Conservation (phyloP, 805 yeast species). For the Kregervanrija pseudodelftensis region DNA sequence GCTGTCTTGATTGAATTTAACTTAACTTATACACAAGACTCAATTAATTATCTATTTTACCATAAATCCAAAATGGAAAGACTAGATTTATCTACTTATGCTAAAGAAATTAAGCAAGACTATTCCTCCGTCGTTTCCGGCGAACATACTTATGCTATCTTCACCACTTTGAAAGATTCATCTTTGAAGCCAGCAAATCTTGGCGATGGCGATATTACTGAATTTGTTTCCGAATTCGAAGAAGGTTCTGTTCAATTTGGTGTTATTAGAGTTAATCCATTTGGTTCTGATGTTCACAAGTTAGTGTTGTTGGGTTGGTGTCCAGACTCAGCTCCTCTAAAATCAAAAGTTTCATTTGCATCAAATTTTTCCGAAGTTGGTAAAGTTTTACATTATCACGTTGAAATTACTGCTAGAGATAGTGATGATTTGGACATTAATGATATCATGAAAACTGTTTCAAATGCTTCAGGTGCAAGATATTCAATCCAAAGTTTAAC, state of each 20-base stretch:
- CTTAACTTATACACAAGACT: too few species aligned
- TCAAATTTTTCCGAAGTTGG: slow-evolving; percentile 71
- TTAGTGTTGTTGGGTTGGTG: slow-evolving; percentile 89
- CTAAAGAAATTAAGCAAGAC: slow-evolving; percentile 64
- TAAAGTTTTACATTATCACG: slow-evolving; percentile 78
- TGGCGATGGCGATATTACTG: slow-evolving; percentile 65
- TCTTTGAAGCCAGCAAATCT: slow-evolving; percentile 38
- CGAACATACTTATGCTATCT: slow-evolving; percentile 72
- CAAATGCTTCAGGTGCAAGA: slow-evolving; percentile 94
- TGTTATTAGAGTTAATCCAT: slow-evolving; percentile 77
- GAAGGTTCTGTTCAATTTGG: slow-evolving; percentile 91
- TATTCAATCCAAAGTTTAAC: slow-evolving; percentile 55
- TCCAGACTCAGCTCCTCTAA: slow-evolving; percentile 89
- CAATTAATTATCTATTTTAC: too few species aligned
- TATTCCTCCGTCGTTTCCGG: slow-evolving; percentile 79
- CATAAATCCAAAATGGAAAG: slow-evolving; percentile 38
- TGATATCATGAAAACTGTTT: slow-evolving; percentile 67
- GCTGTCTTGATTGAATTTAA: too few species aligned
- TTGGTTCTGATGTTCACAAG: slow-evolving; percentile 86
- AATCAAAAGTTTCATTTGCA: slow-evolving; percentile 69
- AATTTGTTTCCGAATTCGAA: slow-evolving; percentile 73
- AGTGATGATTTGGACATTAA: slow-evolving; percentile 78
- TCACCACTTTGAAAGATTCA: slow-evolving; percentile 59
- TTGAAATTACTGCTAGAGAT: slow-evolving; percentile 95
- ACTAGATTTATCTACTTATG: slow-evolving; percentile 57